phyloP scores from a whole-genome alignment of 2,329 filamentous ascomycete species.

The Calonectria multiphialidica region DNA sequence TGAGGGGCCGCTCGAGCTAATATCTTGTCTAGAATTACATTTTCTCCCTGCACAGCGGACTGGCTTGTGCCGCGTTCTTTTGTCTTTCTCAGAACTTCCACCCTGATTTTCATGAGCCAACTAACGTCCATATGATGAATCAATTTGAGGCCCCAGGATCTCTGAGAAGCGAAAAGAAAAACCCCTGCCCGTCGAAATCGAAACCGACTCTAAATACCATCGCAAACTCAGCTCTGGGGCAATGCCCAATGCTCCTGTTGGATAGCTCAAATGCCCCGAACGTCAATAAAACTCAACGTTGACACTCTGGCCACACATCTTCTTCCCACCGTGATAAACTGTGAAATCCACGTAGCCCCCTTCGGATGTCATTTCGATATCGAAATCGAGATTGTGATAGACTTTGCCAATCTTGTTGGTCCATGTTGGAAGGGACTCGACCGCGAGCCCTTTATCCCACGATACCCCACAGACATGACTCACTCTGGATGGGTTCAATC shows the following conservation, averaged over 20 bases:
- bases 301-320: slow-evolving; percentile 32
- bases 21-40: not conserved
- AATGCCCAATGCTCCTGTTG: not conserved
- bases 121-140: not conserved
- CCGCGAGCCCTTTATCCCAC: slow-evolving; percentile 26
- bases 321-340: slow-evolving; percentile 21
- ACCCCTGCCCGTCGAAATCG: not conserved
- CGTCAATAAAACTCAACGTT: slow-evolving; percentile 34
- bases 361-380: slow-evolving; percentile 35
- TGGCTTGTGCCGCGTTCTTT: not conserved
- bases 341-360: slow-evolving; percentile 39
- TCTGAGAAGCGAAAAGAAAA: not conserved
- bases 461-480: slow-evolving; percentile 30
- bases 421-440: slow-evolving; percentile 19
- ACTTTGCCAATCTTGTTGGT: slow-evolving; percentile 26
- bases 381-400: slow-evolving; percentile 1
- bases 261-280: no score
- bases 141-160: not conserved
- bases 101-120: not conserved
- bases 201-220: not conserved
- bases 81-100: not conserved
- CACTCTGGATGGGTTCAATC: rapidly evolving
- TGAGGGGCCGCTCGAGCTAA: not conserved
- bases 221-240: no score
- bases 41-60: not conserved